These are phyloP conservation scores for Solanum lignicaule DNA, from an alignment of 257 asterid species.

Conservation along the genomic window DNA sequence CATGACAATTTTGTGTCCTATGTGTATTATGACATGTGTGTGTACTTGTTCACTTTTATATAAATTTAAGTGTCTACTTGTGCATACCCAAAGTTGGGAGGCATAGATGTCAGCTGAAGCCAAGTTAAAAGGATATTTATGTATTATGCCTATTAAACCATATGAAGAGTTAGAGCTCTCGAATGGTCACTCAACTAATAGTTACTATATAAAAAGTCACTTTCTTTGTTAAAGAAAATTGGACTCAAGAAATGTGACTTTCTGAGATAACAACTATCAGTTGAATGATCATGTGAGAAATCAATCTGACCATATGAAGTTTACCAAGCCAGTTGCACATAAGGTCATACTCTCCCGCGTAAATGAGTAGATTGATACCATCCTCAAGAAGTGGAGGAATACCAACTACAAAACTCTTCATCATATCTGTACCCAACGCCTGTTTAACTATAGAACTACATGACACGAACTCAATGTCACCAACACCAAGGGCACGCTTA, in stretches of 20 bases:
- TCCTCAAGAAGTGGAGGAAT: constrained; percentile 48
- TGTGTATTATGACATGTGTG: too few relatives aligned
- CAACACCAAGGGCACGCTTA: constrained; percentile 44
- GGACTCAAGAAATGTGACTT: too few relatives aligned
- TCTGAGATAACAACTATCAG: neutral
- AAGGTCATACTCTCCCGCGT: constrained; percentile 61
- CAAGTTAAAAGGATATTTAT: too few relatives aligned
- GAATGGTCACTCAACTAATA: neutral
- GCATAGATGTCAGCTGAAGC: too few relatives aligned
- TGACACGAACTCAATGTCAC: constrained; percentile 43
- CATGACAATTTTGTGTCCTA: too few relatives aligned
- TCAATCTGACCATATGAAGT: neutral
- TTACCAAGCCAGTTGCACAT: constrained; percentile 27
- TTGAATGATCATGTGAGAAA: neutral
- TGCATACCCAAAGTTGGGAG: too few relatives aligned
- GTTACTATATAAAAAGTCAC: neutral
- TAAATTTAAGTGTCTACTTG: too few relatives aligned
- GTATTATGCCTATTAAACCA: too few relatives aligned
- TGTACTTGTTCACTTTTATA: too few relatives aligned
- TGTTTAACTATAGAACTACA: constrained; percentile 41
- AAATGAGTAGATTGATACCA: constrained; percentile 45
- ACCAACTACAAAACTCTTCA: constrained; percentile 46
- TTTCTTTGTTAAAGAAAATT: neutral
- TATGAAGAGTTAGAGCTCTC: neutral
- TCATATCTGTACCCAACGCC: constrained; percentile 46